These are phyloP conservation scores for Syzygium aromaticum DNA, from an alignment of 345 rosid genomes.

Conservation along the genomic window DNA sequence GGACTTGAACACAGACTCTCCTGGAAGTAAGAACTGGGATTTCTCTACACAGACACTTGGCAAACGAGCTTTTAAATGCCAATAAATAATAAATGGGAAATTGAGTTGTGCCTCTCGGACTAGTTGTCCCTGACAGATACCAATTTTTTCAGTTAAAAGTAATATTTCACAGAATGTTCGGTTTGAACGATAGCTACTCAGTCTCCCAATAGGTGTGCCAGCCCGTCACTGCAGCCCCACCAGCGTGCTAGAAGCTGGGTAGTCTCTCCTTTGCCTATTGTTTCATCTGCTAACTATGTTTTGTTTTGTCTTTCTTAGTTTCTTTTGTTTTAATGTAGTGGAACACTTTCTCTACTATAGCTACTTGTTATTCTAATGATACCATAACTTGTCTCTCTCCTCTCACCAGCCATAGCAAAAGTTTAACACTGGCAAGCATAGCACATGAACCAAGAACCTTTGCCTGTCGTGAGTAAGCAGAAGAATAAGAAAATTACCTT, in stretches of 20 bases:
- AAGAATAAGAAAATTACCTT: conserved; percentile 43
- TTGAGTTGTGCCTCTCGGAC: background rate
- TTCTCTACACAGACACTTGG: background rate
- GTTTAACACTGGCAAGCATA: background rate
- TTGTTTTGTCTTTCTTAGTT: background rate
- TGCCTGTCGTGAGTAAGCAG: background rate
- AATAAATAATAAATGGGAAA: background rate
- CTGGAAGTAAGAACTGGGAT: background rate
- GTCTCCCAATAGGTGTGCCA: background rate
- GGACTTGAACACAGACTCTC: background rate
- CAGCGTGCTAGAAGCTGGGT: background rate
- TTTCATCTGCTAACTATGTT: background rate
- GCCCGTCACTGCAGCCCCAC: background rate
- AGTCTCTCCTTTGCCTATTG: background rate
- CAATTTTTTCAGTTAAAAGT: background rate
- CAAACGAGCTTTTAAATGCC: background rate
- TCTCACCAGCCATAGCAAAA: background rate
- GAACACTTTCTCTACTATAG: background rate
- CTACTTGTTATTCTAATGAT: background rate
- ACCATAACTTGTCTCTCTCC: background rate
- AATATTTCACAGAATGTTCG: background rate
- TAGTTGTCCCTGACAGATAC: background rate
- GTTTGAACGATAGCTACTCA: background rate
- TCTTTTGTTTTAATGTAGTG: background rate
- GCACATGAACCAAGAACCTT: background rate